A percentile compares a stretch with the other conserved stretches of the same genome.
Conservation (phyloP, 176 grass and related monocot genomes). For the Coix lacrymajobi region DNA sequence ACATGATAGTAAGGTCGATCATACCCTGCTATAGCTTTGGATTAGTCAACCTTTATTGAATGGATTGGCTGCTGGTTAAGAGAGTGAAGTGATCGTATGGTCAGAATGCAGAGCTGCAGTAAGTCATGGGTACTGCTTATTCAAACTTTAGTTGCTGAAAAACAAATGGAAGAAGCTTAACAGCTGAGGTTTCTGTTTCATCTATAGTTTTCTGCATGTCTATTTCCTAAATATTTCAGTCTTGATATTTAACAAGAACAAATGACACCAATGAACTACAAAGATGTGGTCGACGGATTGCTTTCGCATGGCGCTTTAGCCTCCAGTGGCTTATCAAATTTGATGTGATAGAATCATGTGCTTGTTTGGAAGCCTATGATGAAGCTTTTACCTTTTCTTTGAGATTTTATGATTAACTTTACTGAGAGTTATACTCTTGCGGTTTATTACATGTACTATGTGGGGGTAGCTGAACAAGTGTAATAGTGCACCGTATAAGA, state of each 20-base stretch:
- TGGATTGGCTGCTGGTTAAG: conserved; percentile 27
- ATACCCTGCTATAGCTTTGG: conserved; percentile 10
- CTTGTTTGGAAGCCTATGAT: conserved; percentile 17
- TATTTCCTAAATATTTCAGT: conserved; percentile 9
- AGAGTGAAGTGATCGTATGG: conserved; percentile 5
- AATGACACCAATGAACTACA: conserved; percentile 16
- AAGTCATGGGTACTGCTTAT: conserved; percentile 13
- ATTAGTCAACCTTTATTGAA: conserved; percentile 10
- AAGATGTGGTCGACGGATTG: conserved; percentile 22
- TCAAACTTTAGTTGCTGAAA: conserved; percentile 15
- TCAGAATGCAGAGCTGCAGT: conserved; percentile 1
- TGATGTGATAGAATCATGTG: conserved; percentile 13
- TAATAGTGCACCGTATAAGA: conserved; percentile 14
- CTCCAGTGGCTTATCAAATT: conserved; percentile 12
- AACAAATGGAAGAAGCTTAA: conserved; percentile 14
- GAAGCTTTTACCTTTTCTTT: conserved; percentile 9
- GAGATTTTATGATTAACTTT: conserved; percentile 27
- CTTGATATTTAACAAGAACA: conserved; percentile 24
- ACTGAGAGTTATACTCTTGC: conserved; percentile 26
- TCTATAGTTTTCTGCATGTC: conserved; percentile 15
- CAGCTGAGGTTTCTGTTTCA: conserved; percentile 27
- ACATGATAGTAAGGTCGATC: conserved; percentile 18
- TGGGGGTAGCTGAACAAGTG: conserved; percentile 29
- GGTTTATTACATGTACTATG: conserved; percentile 29
- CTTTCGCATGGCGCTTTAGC: neutral